phyloP scores from a whole-genome alignment of 2,329 filamentous ascomycete genomes.

The Grosmannia clavigera region DNA sequence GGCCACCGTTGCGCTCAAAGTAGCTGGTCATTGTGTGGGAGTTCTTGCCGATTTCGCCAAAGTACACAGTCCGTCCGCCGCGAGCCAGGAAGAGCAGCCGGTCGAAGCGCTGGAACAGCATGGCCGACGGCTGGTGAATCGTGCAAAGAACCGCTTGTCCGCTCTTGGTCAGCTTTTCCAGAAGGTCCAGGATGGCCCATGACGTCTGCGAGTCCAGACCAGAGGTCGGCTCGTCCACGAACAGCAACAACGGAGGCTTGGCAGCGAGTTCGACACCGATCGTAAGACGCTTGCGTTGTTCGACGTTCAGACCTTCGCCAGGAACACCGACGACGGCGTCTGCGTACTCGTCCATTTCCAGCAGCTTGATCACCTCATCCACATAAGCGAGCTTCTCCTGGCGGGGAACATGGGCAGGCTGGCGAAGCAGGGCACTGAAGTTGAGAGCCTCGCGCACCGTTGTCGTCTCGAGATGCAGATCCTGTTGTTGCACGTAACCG shows the following conservation, averaged over 20 bases:
- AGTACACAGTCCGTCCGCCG: slow-evolving; percentile 69
- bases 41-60: slow-evolving; percentile 58
- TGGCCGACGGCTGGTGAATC: slow-evolving; percentile 87
- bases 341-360: slow-evolving; percentile 84
- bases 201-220: slow-evolving; percentile 88
- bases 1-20: slow-evolving; percentile 61
- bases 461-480: slow-evolving; percentile 71
- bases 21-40: slow-evolving; percentile 57
- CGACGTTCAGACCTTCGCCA: slow-evolving; percentile 68
- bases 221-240: slow-evolving; percentile 92
- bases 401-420: slow-evolving; percentile 60
- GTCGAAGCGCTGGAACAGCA: slow-evolving; percentile 87
- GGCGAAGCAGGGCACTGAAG: slow-evolving; percentile 76
- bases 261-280: slow-evolving; percentile 89
- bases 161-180: slow-evolving; percentile 79
- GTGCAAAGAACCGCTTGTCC: slow-evolving; percentile 90
- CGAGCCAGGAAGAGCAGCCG: slow-evolving; percentile 66
- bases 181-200: slow-evolving; percentile 77
- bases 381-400: slow-evolving; percentile 80
- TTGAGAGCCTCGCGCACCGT: slow-evolving; percentile 80
- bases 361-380: slow-evolving; percentile 76
- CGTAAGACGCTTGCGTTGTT: slow-evolving; percentile 65
- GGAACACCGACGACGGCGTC: slow-evolving; percentile 85
- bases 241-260: slow-evolving; percentile 78
- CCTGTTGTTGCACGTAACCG: slow-evolving; percentile 85